Evolutionary conservation across 108 stramenopile species (phyloP), one percentile per base, ranked within the genome.

Genomic region (Cylindrotheca closterium): DNA sequence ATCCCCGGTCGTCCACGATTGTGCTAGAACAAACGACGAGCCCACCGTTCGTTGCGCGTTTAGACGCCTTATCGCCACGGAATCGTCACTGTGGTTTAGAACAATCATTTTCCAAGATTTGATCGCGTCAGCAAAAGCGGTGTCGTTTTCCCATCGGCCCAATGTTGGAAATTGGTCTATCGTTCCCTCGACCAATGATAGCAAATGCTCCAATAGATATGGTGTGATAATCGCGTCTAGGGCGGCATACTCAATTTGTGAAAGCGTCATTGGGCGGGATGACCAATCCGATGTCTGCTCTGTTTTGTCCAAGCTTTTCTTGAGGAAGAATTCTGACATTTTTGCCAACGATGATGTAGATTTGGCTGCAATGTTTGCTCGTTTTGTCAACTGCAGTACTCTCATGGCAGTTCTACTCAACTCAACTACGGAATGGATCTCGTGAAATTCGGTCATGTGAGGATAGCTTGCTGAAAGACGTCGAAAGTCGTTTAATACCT

Each of bases 221-320:
- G 50, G 50, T 4, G 67, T 45, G 22, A 46, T 50, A 12, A 30
- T 2, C 1, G 69, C 57, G 71, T 87, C 86, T 50, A 76, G 42
- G 17, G 77, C 65, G 18, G 74, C 77, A 62, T 87, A 83, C 21
- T 74, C 64, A 0, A 72, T 50, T 50, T 83, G 79, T 4, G 60
- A 49, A 1, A 45, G 37, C 10, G 74, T 67, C 12, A 79, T 42
- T 1, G 70, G 58, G 0, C 74, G 65, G 4, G 26, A 2, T 8
- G 67, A 60, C 85, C 85, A 87, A 46, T 83, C 55, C 55, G 73
- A 75, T 32, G 33, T 65, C 53, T 83, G 86, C 46, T 87, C 63
- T 24, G 37, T 55, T 67, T 87, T 87, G 46, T 70, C 27, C 30
- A 77, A 30, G 4, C 37, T 30, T 15, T 62, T 53, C 17, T 47